Evolutionary conservation across 768 basidiomycete genomes (phyloP).

Genomic region (Wakefieldia striispora): DNA sequence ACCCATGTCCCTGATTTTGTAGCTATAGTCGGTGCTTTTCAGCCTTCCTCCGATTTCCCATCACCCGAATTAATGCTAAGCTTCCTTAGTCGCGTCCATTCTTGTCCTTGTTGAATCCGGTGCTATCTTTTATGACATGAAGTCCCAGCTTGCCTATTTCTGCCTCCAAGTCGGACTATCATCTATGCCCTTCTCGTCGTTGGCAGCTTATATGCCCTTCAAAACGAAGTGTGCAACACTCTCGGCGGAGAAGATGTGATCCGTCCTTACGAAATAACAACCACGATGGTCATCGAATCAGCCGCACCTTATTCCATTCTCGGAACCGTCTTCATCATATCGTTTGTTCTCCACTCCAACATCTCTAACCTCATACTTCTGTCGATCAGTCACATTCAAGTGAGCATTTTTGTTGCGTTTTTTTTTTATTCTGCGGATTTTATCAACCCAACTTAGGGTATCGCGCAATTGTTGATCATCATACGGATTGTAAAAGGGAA

Average conservation of each 20-base stretch:
- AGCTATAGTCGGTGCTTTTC: constrained; percentile 14
- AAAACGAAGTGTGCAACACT: constrained; percentile 7
- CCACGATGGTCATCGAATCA: constrained; percentile 37
- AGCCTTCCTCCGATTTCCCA: background rate
- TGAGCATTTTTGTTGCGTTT: background rate
- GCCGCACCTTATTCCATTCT: constrained; percentile 29
- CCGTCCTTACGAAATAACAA: constrained; percentile 25
- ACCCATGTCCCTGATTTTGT: constrained; percentile 13
- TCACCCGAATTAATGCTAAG: background rate
- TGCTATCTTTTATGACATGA: constrained; percentile 10
- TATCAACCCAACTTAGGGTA: constrained; percentile 14
- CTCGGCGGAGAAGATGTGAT: constrained; percentile 14
- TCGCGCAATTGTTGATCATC: constrained; percentile 37
- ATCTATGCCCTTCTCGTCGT: constrained; percentile 32
- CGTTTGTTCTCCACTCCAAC: constrained; percentile 22
- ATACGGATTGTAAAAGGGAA: constrained; percentile 34
- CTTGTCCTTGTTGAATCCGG: constrained; percentile 11
- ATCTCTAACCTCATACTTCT: constrained; percentile 34
- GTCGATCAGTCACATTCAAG: constrained; percentile 34
- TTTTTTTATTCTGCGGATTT: too few relatives aligned
- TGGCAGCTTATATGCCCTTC: constrained; percentile 23
- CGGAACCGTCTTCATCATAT: constrained; percentile 32
- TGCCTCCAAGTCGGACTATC: constrained; percentile 31
- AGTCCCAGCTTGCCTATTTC: constrained; percentile 25
- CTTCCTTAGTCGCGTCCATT: constrained; percentile 15